phyloP scores from a whole-genome alignment of 176 grass and related monocot species.

The Oryza coarctata region DNA sequence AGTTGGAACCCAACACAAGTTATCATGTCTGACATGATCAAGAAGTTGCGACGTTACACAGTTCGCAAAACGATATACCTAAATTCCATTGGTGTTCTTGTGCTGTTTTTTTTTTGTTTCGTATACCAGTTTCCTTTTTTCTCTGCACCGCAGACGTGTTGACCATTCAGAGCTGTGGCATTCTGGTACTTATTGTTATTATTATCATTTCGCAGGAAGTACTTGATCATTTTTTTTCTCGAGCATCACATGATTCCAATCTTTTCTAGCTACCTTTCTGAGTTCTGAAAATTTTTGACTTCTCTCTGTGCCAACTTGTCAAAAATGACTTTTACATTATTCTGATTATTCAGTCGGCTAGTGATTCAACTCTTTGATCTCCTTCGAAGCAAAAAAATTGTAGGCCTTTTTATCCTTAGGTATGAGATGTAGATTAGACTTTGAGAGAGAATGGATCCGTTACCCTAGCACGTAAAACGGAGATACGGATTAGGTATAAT shows the following conservation, averaged over 20 bases:
- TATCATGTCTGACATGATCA: slow-evolving; percentile 10
- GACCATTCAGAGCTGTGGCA: background rate
- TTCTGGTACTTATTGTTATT: background rate
- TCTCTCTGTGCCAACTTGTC: background rate
- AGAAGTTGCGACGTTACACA: background rate
- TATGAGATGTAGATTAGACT: too few relatives aligned
- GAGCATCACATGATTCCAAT: background rate
- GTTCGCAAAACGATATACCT: background rate
- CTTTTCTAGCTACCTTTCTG: background rate
- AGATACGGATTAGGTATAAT: too few relatives aligned
- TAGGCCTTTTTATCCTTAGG: too few relatives aligned
- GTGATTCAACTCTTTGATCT: too few relatives aligned
- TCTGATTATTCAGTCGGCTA: too few relatives aligned
- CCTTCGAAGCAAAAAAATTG: too few relatives aligned
- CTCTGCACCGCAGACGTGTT: background rate
- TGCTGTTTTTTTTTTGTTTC: background rate
- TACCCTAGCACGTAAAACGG: too few relatives aligned
- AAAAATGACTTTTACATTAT: background rate
- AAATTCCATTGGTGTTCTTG: slow-evolving; percentile 10
- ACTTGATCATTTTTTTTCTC: background rate
- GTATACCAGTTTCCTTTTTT: background rate
- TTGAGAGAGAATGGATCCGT: too few relatives aligned
- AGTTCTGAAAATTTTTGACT: background rate
- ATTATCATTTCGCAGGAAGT: background rate
- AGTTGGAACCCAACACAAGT: slow-evolving; percentile 37